phyloP scores from a whole-genome alignment of 2,329 filamentous ascomycete genomes.

The Penicillium sumatraense region DNA sequence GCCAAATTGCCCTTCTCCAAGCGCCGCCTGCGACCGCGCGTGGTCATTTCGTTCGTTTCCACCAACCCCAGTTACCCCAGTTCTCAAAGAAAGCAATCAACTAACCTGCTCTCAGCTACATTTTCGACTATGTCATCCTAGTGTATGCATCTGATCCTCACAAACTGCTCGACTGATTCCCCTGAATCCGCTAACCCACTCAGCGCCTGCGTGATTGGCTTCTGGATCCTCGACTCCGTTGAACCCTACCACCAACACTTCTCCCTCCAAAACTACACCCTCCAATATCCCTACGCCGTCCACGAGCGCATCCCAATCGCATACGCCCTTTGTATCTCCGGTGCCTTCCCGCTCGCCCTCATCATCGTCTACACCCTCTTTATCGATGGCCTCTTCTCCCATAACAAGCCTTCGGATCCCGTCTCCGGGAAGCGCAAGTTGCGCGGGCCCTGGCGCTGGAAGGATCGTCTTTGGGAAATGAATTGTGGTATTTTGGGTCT shows the following conservation, averaged over 20 bases:
- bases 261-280: conserved; percentile 59
- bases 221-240: conserved; percentile 57
- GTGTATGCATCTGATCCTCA: conserved; percentile 58
- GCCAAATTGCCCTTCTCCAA: conserved; percentile 59
- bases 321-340: conserved; percentile 55
- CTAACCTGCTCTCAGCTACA: conserved; percentile 49
- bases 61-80: not conserved
- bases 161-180: not conserved
- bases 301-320: conserved; percentile 59
- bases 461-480: conserved; percentile 64
- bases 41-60: conserved; percentile 56
- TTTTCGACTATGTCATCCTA: conserved; percentile 64
- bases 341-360: conserved; percentile 54
- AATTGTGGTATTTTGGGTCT: conserved; percentile 65
- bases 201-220: conserved; percentile 57
- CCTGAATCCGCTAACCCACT: conserved; percentile 6
- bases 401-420: conserved; percentile 45
- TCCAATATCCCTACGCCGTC: conserved; percentile 62
- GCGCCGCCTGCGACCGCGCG: conserved; percentile 54
- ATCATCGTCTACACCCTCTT: conserved; percentile 62
- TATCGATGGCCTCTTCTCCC: conserved; percentile 63
- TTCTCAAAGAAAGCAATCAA: conserved; percentile 8
- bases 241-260: conserved; percentile 64
- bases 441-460: conserved; percentile 55
- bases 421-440: conserved; percentile 43